A percentile compares a stretch with the other conserved stretches of the same genome.
Evolutionary conservation across 345 rosid genomes (phyloP).

Genomic region (Heritiera littoralis): DNA sequence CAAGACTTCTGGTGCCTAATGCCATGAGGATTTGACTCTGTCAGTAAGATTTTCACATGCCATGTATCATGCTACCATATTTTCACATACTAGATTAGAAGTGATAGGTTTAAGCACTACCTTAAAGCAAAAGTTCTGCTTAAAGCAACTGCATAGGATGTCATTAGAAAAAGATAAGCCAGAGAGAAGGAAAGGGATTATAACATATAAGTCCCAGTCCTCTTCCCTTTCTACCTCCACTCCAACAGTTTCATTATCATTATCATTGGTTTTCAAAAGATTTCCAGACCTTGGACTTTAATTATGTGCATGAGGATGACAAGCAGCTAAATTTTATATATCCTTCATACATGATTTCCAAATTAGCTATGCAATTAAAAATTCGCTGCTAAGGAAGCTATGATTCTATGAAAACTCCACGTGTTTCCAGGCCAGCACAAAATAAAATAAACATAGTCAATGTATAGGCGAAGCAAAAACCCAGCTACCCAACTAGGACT

Average conservation of each 20-base stretch:
- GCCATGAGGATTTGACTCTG: neutral
- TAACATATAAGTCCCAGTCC: neutral
- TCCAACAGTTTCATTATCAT: neutral
- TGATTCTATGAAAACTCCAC: neutral
- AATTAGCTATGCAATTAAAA: neutral
- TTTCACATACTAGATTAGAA: constrained; percentile 9
- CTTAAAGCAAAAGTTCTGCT: neutral
- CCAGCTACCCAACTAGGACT: neutral
- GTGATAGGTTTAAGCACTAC: neutral
- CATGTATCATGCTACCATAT: neutral
- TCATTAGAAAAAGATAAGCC: neutral
- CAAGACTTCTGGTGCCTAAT: neutral
- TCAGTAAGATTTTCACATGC: neutral
- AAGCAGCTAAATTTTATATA: neutral
- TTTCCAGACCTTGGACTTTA: neutral
- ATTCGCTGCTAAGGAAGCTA: neutral
- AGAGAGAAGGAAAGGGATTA: neutral
- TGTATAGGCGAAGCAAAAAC: neutral
- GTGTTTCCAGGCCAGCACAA: neutral
- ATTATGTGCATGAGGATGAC: neutral
- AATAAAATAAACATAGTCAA: neutral
- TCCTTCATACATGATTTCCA: neutral
- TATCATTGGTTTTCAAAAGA: neutral
- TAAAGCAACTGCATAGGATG: neutral
- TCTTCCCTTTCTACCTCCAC: neutral